Evolutionary conservation across 2,329 filamentous ascomycete genomes (phyloP).

Genomic region (Microdochium nivale): DNA sequence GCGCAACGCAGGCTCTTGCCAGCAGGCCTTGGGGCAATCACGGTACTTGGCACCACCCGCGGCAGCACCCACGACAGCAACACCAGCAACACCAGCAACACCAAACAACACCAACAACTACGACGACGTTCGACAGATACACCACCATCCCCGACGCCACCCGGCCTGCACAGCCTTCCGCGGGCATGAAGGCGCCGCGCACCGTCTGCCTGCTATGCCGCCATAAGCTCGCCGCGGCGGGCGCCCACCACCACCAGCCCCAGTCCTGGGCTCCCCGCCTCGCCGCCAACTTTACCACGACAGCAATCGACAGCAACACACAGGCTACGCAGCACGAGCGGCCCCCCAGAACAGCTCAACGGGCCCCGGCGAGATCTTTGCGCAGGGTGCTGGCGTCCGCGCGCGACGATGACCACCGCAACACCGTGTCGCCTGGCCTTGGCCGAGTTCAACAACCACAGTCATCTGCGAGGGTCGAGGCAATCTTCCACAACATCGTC

Average conservation of each 20-base stretch:
- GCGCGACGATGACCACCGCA: not conserved
- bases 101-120: no score
- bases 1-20: no score
- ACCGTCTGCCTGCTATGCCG: conserved; percentile 21
- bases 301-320: not conserved
- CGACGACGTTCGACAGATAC: no score
- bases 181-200: conserved; percentile 18
- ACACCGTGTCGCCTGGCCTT: not conserved
- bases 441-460: not conserved
- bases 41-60: no score
- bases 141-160: no score
- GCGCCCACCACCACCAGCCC: conserved; percentile 9
- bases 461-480: not conserved
- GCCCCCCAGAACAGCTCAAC: not conserved
- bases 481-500: conserved; percentile 2
- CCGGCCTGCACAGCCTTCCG: not conserved
- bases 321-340: not conserved
- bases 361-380: not conserved
- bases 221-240: conserved; percentile 13
- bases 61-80: no score
- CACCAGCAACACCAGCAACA: no score
- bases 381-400: not conserved
- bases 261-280: conserved; percentile 10
- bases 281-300: not conserved
- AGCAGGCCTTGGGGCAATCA: no score